phyloP scores from a whole-genome alignment of 208 protist species.

The Leishmania tropica region DNA sequence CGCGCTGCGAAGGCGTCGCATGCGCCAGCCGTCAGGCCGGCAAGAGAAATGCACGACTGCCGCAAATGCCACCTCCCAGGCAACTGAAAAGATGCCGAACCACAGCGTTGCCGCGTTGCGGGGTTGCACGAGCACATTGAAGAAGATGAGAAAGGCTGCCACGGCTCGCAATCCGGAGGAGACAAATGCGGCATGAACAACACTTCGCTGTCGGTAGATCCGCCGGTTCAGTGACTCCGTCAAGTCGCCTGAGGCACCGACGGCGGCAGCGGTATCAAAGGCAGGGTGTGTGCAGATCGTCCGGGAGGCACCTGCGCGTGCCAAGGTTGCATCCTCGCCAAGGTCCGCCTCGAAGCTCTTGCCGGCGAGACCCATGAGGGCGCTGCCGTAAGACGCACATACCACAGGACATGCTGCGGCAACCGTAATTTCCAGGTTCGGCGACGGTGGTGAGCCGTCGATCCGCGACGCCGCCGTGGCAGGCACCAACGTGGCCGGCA shows the following conservation, averaged over 20 bases:
- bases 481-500: neutral
- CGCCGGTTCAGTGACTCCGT: neutral
- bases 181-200: neutral
- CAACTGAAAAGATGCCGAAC: neutral
- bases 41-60: slow-evolving; percentile 11
- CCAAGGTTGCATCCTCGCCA: neutral
- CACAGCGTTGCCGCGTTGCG: neutral
- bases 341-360: neutral
- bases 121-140: neutral
- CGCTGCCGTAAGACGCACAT: neutral
- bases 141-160: neutral
- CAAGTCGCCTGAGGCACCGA: neutral
- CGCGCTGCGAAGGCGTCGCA: slow-evolving; percentile 3
- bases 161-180: neutral
- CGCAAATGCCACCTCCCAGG: slow-evolving; percentile 3
- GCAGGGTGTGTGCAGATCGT: too few species aligned
- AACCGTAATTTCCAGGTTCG: neutral
- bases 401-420: neutral
- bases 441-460: neutral
- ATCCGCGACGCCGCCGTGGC: neutral
- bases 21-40: neutral
- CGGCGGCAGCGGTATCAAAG: neutral
- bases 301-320: neutral
- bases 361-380: neutral
- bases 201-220: neutral